phyloP scores from a whole-genome alignment of 208 protist species.

The Lotmaria passim region DNA sequence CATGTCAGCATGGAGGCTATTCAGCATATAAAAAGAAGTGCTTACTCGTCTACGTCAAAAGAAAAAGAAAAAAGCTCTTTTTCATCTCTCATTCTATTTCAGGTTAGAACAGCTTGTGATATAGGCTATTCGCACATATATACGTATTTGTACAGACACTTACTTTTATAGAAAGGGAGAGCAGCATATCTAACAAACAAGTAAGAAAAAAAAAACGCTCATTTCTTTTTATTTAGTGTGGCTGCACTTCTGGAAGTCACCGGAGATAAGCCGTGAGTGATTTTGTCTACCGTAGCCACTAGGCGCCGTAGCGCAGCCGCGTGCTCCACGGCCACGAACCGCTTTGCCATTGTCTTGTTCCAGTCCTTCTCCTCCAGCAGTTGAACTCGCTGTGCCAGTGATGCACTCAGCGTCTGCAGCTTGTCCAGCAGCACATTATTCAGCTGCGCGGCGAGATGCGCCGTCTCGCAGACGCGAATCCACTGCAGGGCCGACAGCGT shows the following conservation, averaged over 20 bases:
- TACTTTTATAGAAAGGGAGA: too few relatives aligned
- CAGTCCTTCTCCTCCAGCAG: constrained; percentile 22
- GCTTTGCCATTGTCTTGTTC: constrained; percentile 26
- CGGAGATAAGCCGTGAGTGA: background rate
- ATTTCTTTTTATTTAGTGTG: background rate
- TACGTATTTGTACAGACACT: too few relatives aligned
- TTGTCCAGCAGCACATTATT: background rate
- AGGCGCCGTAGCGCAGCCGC: constrained; percentile 1
- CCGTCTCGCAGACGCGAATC: constrained; percentile 15
- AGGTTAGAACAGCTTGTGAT: too few relatives aligned
- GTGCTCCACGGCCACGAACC: constrained; percentile 21
- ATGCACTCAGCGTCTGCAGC: background rate
- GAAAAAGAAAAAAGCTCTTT: too few relatives aligned
- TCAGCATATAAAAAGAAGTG: too few relatives aligned
- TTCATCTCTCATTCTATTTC: too few relatives aligned
- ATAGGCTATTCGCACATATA: too few relatives aligned
- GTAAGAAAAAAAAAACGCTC: background rate
- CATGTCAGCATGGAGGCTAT: too few relatives aligned
- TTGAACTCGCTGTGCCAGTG: constrained; percentile 3
- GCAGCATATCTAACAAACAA: background rate
- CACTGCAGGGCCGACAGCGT: constrained; percentile 5
- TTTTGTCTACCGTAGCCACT: background rate
- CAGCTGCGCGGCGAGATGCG: background rate
- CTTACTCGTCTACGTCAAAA: too few relatives aligned
- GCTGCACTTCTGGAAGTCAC: too few relatives aligned